Evolutionary conservation across 2,329 filamentous ascomycete genomes (phyloP).

Genomic region (Macrophomina tecta): DNA sequence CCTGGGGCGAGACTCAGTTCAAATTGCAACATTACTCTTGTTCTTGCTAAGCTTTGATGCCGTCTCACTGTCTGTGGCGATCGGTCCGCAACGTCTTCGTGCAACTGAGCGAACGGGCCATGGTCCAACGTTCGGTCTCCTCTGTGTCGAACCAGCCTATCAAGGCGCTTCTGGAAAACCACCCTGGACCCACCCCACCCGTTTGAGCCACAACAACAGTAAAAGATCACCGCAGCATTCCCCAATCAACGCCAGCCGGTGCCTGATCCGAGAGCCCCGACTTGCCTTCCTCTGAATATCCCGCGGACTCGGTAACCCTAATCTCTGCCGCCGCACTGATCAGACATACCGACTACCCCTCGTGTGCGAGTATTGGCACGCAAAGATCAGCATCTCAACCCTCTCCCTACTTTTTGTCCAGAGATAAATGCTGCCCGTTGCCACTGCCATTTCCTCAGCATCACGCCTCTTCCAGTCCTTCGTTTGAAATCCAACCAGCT

Average conservation of each 20-base stretch:
- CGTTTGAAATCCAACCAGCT: conserved; percentile 8
- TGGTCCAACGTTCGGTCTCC: not conserved
- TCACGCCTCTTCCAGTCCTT: conserved; percentile 6
- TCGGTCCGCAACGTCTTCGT: conserved; percentile 14
- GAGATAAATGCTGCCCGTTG: conserved; percentile 10
- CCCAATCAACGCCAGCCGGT: not conserved
- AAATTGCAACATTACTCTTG: conserved; percentile 21
- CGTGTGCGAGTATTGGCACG: conserved; percentile 4
- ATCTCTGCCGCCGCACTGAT: conserved; percentile 12
- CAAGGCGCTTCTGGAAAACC: not conserved
- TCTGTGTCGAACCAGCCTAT: not conserved
- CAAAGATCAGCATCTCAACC: conserved; percentile 2
- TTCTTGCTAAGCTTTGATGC: conserved; percentile 16
- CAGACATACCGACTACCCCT: not conserved
- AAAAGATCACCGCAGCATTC: not conserved
- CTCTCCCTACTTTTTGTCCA: not conserved
- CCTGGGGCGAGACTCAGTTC: conserved; percentile 12
- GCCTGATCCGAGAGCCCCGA: not conserved
- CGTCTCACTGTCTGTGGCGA: not conserved
- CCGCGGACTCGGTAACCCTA: conserved; percentile 12
- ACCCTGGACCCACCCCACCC: not conserved
- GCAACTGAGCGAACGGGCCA: not conserved
- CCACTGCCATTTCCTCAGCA: not conserved
- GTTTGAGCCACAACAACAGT: not conserved
- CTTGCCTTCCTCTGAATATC: conserved; percentile 1